phyloP scores from a whole-genome alignment of 768 basidiomycete genomes.

The Tulasnella sp. region DNA sequence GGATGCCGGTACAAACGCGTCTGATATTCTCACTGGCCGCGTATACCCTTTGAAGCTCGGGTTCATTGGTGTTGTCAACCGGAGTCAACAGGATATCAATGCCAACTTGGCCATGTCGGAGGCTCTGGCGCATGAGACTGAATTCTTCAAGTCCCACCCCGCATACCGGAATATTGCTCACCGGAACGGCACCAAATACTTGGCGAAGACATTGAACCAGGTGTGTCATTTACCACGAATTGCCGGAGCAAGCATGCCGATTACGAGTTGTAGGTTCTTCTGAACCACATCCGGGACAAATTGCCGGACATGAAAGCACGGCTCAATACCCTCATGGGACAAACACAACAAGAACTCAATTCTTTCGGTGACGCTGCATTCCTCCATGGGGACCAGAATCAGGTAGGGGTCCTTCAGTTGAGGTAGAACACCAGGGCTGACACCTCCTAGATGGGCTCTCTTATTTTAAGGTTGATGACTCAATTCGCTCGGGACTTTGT shows the following conservation, averaged over 20 bases:
- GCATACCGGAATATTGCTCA: conserved; percentile 94
- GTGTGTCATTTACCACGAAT: conserved; percentile 32
- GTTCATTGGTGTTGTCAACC: conserved; percentile 95
- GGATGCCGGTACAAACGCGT: conserved; percentile 97
- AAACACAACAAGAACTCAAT: conserved; percentile 95
- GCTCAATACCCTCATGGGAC: conserved; percentile 95
- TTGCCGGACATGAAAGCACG: conserved; percentile 99
- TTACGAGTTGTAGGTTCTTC: conserved; percentile 48
- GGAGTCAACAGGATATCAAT: conserved; percentile 96
- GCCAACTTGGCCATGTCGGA: conserved; percentile 72
- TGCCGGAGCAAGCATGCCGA: not conserved
- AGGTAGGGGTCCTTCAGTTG: conserved; percentile 21
- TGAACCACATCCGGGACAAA: conserved; percentile 97
- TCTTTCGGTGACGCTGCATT: conserved; percentile 89
- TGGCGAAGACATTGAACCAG: conserved; percentile 88
- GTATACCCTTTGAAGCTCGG: conserved; percentile 97
- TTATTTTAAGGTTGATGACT: conserved; percentile 94
- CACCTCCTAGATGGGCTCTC: conserved; percentile 37
- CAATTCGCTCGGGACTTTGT: conserved; percentile 96
- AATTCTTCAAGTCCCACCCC: conserved; percentile 82
- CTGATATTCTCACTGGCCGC: conserved; percentile 90
- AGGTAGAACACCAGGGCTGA: conserved; percentile 35
- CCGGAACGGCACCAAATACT: conserved; percentile 92
- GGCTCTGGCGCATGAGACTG: conserved; percentile 70
- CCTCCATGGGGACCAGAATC: conserved; percentile 74